These are phyloP conservation scores for Colletotrichum sidae DNA, from an alignment of 2,329 filamentous ascomycete species.

Conservation along the genomic window DNA sequence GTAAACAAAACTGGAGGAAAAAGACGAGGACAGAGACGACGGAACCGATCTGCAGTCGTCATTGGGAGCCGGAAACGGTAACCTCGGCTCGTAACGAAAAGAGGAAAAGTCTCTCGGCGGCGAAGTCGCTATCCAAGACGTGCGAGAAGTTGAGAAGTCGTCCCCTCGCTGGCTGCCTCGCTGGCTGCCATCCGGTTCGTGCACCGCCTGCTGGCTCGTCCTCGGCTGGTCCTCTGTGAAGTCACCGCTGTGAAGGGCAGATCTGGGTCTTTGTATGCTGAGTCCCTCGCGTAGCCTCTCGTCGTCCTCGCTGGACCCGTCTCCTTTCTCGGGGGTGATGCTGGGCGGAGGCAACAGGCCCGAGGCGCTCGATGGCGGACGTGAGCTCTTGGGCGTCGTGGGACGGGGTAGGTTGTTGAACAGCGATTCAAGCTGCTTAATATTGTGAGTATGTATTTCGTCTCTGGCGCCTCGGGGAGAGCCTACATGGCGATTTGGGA, in stretches of 20 bases:
- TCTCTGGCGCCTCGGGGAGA: conserved; percentile 11
- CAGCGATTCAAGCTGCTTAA: conserved; percentile 49
- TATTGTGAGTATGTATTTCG: conserved; percentile 11
- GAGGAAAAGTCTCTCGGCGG: conserved; percentile 64
- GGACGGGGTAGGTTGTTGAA: conserved; percentile 48
- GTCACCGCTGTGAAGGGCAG: conserved; percentile 76
- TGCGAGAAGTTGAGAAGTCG: conserved; percentile 36
- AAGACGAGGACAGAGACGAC: conserved; percentile 76
- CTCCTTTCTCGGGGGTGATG: conserved; percentile 59
- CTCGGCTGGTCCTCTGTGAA: conserved; percentile 60
- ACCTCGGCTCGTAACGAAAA: conserved; percentile 55
- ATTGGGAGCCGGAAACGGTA: conserved; percentile 45
- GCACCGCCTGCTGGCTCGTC: conserved; percentile 7
- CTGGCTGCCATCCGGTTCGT: conserved; percentile 16
- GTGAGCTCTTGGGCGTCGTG: conserved; percentile 52
- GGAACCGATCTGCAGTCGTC: conserved; percentile 58
- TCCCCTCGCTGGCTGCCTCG: conserved; percentile 6
- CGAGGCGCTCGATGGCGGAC: conserved; percentile 51
- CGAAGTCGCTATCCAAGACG: conserved; percentile 66
- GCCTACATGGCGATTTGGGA: conserved; percentile 71
- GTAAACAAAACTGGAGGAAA: conserved; percentile 84
- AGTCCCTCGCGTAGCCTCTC: conserved; percentile 64
- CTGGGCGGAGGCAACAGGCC: conserved; percentile 58
- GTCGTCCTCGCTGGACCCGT: conserved; percentile 45
- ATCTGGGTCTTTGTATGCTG: conserved; percentile 84